These are phyloP conservation scores for Myxozyma sirexii DNA, from an alignment of 805 yeast genomes.

Conservation along the genomic window DNA sequence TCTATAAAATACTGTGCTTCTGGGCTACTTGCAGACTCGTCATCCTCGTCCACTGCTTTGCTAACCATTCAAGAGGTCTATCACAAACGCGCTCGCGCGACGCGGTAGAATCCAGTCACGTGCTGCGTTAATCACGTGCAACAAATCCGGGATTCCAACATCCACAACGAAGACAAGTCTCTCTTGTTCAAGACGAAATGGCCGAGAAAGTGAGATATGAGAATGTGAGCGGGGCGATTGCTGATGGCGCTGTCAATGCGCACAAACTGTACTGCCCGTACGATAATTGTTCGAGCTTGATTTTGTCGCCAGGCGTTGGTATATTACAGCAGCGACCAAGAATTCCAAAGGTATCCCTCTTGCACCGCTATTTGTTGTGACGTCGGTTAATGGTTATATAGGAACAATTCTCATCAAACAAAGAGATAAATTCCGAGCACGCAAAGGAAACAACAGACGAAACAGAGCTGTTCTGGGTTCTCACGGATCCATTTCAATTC, in stretches of 20 bases:
- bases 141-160: too few relatives aligned
- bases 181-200: too few relatives aligned
- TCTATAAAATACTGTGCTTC: neutral
- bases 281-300: constrained; percentile 19
- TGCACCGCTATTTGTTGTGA: too few relatives aligned
- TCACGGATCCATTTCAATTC: constrained; percentile 34
- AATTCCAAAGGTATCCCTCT: constrained; percentile 18
- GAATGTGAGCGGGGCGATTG: neutral
- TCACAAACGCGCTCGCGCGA: too few relatives aligned
- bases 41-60: too few relatives aligned
- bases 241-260: constrained; percentile 17
- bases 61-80: too few relatives aligned
- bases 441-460: neutral
- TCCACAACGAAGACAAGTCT: too few relatives aligned
- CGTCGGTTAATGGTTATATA: too few relatives aligned
- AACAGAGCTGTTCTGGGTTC: constrained; percentile 27
- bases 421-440: neutral
- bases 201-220: neutral
- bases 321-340: constrained; percentile 6
- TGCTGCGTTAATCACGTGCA: too few relatives aligned
- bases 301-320: constrained; percentile 26
- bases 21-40: neutral
- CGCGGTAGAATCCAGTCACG: too few relatives aligned
- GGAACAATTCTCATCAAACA: neutral
- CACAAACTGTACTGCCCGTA: constrained; percentile 26